Percentiles rank a stretch among this genome's conserved stretches.
phyloP scores from a whole-genome alignment of 2,329 filamentous ascomycete genomes.

The Helicocarpus griseus region DNA sequence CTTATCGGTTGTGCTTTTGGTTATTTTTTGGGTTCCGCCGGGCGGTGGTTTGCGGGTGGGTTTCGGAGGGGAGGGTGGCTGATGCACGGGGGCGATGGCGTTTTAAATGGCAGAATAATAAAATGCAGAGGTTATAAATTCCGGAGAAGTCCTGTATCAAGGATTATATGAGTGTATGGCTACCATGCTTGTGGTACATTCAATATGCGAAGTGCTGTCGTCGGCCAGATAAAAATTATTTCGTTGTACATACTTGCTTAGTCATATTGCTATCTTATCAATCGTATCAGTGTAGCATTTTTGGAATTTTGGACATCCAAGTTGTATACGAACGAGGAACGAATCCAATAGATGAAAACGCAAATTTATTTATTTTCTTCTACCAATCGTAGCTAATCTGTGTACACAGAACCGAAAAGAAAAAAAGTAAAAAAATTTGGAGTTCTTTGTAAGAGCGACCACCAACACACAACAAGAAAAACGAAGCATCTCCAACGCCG shows the following conservation, averaged over 20 bases:
- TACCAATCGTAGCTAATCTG: constrained; percentile 8
- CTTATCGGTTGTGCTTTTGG: too few species aligned
- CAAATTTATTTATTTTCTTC: constrained; percentile 4
- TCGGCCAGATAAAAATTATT: not conserved
- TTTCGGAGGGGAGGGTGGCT: too few species aligned
- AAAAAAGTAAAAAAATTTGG: not conserved
- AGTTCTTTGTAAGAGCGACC: not conserved
- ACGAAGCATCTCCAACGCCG: constrained; percentile 16
- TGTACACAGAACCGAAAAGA: constrained; percentile 8
- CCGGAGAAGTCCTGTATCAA: not conserved
- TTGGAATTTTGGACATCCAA: too few species aligned
- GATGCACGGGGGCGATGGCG: too few species aligned
- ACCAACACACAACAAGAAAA: constrained; percentile 1
- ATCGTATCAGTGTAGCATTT: too few species aligned
- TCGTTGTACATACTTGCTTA: not conserved
- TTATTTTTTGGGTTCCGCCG: too few species aligned
- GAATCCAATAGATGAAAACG: not conserved
- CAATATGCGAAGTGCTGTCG: too few species aligned
- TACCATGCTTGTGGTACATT: too few species aligned
- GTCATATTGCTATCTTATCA: too few species aligned
- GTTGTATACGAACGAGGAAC: too few species aligned
- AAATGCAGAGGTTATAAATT: too few species aligned
- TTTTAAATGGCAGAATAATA: not conserved
- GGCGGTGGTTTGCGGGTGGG: too few species aligned
- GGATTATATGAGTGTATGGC: not conserved